Evolutionary conservation across 805 yeast genomes (phyloP).

Genomic region (Lipomyces starkeyi): DNA sequence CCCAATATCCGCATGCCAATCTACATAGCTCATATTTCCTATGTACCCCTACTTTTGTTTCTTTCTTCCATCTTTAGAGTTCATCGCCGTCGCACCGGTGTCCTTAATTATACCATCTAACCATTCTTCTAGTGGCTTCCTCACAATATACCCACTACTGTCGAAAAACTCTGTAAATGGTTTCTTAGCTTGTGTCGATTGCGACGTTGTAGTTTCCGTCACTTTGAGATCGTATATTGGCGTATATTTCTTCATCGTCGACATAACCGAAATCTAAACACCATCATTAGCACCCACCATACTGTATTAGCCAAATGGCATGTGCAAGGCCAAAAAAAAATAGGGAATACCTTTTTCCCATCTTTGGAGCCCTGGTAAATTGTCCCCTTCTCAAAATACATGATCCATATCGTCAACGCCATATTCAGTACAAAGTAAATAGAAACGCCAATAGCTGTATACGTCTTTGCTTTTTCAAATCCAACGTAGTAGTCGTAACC

Average conservation of each 20-base stretch:
- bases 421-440: constrained; percentile 42
- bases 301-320: no score
- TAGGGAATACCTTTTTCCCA: constrained; percentile 23
- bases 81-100: background rate
- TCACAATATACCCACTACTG: constrained; percentile 29
- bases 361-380: constrained; percentile 44
- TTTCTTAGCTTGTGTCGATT: constrained; percentile 16
- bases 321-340: background rate
- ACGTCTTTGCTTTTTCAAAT: constrained; percentile 41
- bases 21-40: no score
- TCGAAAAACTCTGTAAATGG: constrained; percentile 32
- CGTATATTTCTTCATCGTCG: constrained; percentile 22
- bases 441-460: constrained; percentile 43
- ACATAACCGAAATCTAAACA: constrained; percentile 27
- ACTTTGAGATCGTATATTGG: constrained; percentile 33
- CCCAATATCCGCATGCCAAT: no score
- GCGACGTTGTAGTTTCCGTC: constrained; percentile 2
- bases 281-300: background rate
- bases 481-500: constrained; percentile 44
- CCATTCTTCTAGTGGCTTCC: constrained; percentile 30
- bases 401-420: constrained; percentile 40
- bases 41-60: no score
- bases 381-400: constrained; percentile 41
- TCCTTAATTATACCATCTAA: constrained; percentile 9
- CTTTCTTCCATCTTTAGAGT: background rate